Conservation (phyloP, 148 eudicot species). For the Camellia sinensis region DNA sequence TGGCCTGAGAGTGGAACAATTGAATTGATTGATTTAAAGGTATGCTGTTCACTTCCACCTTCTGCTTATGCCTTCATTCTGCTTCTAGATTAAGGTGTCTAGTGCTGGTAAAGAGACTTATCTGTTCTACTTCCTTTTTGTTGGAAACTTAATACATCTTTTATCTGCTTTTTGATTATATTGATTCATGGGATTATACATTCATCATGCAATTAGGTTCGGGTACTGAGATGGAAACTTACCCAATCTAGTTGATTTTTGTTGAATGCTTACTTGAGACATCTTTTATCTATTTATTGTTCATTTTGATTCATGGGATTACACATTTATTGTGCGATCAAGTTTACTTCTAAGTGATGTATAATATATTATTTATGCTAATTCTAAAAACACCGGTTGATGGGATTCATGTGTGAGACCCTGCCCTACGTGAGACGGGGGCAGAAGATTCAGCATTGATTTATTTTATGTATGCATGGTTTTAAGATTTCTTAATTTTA, state of each 20-base stretch:
- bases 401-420: no score
- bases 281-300: neutral
- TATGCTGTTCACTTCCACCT: conserved; percentile 20
- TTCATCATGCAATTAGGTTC: neutral
- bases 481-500: no score
- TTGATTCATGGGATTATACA: neutral
- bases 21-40: conserved; percentile 81
- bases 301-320: neutral
- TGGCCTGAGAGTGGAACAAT: conserved; percentile 94
- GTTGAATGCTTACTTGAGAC: neutral
- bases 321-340: neutral
- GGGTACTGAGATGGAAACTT: neutral
- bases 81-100: conserved; percentile 1
- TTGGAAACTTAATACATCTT: neutral
- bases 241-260: neutral
- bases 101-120: neutral
- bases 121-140: neutral
- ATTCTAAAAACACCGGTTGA: neutral
- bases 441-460: no score
- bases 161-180: neutral
- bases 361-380: neutral
- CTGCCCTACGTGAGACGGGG: no score
- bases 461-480: no score
- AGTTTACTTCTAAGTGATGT: neutral
- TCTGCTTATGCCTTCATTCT: conserved; percentile 8